phyloP scores from a whole-genome alignment of 768 basidiomycete genomes.

The Kwoniella dendrophila region DNA sequence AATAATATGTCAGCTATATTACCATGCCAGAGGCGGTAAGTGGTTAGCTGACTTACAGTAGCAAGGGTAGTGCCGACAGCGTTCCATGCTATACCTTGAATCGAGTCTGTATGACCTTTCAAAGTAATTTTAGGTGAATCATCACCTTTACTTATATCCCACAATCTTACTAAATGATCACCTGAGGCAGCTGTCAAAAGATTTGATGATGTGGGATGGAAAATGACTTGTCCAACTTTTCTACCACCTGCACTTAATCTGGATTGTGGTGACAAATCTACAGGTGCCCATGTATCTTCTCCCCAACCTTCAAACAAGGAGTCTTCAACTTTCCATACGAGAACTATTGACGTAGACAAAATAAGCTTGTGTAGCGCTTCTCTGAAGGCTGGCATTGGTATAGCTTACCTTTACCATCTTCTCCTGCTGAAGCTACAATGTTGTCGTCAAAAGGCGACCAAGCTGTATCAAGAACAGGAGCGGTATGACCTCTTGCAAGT shows the following conservation, averaged over 20 bases:
- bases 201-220: conserved; percentile 86
- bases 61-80: conserved; percentile 75
- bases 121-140: conserved; percentile 68
- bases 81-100: conserved; percentile 84
- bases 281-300: conserved; percentile 75
- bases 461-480: conserved; percentile 77
- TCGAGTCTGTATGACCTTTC: conserved; percentile 78
- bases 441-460: conserved; percentile 94
- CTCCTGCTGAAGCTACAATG: conserved; percentile 85
- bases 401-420: conserved; percentile 75
- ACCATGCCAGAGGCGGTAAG: neutral
- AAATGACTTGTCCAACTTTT: conserved; percentile 91
- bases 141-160: conserved; percentile 79
- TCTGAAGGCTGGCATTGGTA: neutral
- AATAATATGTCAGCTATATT: neutral
- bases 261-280: conserved; percentile 73
- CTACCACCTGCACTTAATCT: conserved; percentile 59
- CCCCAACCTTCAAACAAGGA: conserved; percentile 80
- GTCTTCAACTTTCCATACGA: conserved; percentile 85
- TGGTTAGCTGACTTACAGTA: conserved; percentile 58
- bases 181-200: conserved; percentile 77
- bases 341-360: conserved; percentile 53
- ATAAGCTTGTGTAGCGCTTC: neutral
- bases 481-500: conserved; percentile 72
- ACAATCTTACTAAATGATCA: conserved; percentile 85